These are phyloP conservation scores for Candida boleticola DNA, from an alignment of 805 yeast species.

Conservation along the genomic window DNA sequence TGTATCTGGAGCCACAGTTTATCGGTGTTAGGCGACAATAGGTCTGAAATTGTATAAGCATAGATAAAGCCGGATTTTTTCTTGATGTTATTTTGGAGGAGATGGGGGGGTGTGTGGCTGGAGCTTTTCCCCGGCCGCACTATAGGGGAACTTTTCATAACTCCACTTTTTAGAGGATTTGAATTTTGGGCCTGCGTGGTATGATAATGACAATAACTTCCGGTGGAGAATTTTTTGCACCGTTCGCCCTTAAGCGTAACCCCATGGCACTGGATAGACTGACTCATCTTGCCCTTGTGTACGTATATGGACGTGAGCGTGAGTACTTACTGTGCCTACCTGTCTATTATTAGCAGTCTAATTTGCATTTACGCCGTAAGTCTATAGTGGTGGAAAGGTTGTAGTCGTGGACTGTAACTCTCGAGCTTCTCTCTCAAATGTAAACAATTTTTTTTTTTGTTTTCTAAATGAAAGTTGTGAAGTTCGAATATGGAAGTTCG, in stretches of 20 bases:
- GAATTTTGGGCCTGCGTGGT: background rate
- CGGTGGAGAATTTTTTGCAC: conserved; percentile 26
- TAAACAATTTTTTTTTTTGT: too few relatives aligned
- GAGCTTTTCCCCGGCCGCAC: background rate
- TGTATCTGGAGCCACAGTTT: conserved; percentile 39
- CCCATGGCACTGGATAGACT: conserved; percentile 43
- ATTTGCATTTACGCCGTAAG: too few relatives aligned
- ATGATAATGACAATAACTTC: conserved; percentile 37
- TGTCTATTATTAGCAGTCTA: too few relatives aligned
- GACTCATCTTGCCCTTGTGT: too few relatives aligned
- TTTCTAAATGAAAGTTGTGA: too few relatives aligned
- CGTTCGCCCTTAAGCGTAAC: conserved; percentile 38
- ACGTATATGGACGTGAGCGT: too few relatives aligned
- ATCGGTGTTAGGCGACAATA: conserved; percentile 25
- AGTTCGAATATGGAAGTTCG: too few relatives aligned
- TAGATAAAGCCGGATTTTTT: conserved; percentile 43
- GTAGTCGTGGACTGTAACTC: too few relatives aligned
- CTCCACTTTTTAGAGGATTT: conserved; percentile 2
- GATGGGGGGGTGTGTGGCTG: conserved; percentile 1
- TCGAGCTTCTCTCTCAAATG: too few relatives aligned
- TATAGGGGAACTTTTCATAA: background rate
- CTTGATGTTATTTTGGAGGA: background rate
- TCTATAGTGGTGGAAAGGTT: too few relatives aligned
- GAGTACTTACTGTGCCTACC: too few relatives aligned
- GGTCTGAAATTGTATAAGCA: conserved; percentile 45